These are phyloP conservation scores for Elymus sibiricus DNA, from an alignment of 176 grass and related monocot species.

Conservation along the genomic window DNA sequence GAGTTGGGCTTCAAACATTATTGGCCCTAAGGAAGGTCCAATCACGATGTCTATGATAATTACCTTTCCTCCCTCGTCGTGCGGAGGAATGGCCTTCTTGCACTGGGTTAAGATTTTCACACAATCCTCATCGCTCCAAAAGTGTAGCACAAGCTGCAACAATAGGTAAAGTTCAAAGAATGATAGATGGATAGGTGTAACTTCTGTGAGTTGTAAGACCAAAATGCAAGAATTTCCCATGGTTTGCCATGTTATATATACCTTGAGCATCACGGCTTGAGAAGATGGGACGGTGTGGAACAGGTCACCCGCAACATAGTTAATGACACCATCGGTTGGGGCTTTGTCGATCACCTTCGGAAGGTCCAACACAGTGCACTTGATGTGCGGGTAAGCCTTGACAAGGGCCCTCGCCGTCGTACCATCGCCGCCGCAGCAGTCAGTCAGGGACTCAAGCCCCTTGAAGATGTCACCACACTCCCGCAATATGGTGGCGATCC, in stretches of 20 bases:
- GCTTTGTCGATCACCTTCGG: neutral
- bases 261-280: slow-evolving; percentile 12
- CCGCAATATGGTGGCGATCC: neutral
- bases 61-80: neutral
- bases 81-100: neutral
- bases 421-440: neutral
- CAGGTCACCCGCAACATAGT: neutral
- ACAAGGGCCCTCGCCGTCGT: neutral
- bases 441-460: neutral
- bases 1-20: neutral
- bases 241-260: neutral
- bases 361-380: neutral
- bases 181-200: neutral
- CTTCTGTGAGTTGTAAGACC: neutral
- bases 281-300: neutral
- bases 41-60: neutral
- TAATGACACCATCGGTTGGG: neutral
- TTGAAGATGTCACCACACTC: neutral
- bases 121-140: neutral
- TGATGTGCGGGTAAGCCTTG: neutral
- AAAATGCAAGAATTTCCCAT: neutral
- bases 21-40: neutral
- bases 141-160: neutral
- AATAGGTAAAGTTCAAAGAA: neutral
- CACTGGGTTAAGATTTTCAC: neutral